Conservation (phyloP, 495 filamentous ascomycete genomes). For the Lasiosphaeriaceae sp. region DNA sequence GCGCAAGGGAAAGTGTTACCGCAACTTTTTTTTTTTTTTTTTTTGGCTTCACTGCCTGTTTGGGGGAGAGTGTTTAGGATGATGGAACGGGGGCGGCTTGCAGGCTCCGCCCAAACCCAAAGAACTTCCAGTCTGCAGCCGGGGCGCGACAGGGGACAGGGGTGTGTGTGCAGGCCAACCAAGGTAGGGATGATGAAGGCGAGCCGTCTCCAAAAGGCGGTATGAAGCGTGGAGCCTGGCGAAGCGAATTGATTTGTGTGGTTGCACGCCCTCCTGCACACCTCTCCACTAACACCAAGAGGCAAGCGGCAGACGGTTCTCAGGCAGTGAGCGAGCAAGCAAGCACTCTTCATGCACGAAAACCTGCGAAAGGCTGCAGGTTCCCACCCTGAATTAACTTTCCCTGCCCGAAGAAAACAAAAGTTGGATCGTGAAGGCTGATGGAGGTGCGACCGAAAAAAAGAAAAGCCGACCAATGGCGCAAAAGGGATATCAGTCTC, state of each 20-base stretch:
- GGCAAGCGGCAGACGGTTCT: not conserved
- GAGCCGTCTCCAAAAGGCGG: slow-evolving; percentile 27
- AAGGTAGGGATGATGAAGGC: slow-evolving; percentile 12
- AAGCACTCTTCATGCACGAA: not conserved
- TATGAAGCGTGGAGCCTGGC: slow-evolving; percentile 21
- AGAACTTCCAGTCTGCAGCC: not conserved
- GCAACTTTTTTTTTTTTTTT: slow-evolving; percentile 36
- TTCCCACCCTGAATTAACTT: not conserved
- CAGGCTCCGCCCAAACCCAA: slow-evolving; percentile 15
- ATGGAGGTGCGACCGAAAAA: not conserved
- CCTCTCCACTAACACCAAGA: not conserved
- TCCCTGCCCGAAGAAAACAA: not conserved
- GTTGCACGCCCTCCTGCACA: not conserved
- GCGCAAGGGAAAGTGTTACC: slow-evolving; percentile 11
- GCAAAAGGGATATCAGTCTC: not conserved
- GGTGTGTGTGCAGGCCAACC: slow-evolving; percentile 1
- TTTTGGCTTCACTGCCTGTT: slow-evolving; percentile 24
- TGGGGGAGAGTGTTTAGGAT: slow-evolving; percentile 23
- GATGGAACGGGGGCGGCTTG: slow-evolving; percentile 21
- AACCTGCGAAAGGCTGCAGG: not conserved
- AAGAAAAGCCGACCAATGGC: not conserved
- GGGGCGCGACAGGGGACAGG: slow-evolving; percentile 6
- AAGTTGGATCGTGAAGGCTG: not conserved
- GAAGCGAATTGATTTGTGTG: not conserved
- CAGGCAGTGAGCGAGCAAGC: too few species aligned